Percentiles rank a stretch among this genome's conserved stretches.
Conservation (phyloP, 176 grass and related monocot genomes). For the Aegilops sharonensis region DNA sequence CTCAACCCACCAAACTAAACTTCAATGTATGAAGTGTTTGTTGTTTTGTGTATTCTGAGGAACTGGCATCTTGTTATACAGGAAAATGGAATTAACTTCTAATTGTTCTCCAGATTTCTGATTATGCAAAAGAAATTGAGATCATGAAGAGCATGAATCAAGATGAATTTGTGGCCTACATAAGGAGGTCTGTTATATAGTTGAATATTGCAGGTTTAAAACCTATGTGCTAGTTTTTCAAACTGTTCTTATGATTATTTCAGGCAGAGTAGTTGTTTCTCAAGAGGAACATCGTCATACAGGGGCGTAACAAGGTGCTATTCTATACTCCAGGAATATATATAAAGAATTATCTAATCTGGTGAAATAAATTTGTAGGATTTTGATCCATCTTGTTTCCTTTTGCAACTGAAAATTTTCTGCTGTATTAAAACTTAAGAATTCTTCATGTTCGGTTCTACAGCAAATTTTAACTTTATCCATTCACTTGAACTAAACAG, state of each 20-base stretch:
- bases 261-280: slow-evolving; percentile 97
- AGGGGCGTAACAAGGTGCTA: slow-evolving; percentile 89
- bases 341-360: not conserved
- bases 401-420: not conserved
- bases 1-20: slow-evolving; percentile 72
- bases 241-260: slow-evolving; percentile 23
- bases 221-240: not conserved
- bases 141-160: slow-evolving; percentile 87
- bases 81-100: slow-evolving; percentile 6
- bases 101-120: slow-evolving; percentile 46
- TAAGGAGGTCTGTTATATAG: slow-evolving; percentile 64
- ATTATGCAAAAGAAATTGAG: slow-evolving; percentile 84
- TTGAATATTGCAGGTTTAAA: slow-evolving; percentile 2
- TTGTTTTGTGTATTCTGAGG: slow-evolving; percentile 9
- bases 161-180: slow-evolving; percentile 89
- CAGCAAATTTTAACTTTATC: slow-evolving; percentile 17
- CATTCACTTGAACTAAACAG: slow-evolving; percentile 44
- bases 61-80: slow-evolving; percentile 26
- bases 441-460: not conserved
- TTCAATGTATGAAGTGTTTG: slow-evolving; percentile 63
- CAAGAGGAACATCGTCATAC: slow-evolving; percentile 87
- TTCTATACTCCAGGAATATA: slow-evolving; percentile 24
- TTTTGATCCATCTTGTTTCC: not conserved
- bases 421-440: not conserved
- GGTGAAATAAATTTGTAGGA: not conserved